Conservation (phyloP, 108 stramenopile species). For the Parmales sp. region DNA sequence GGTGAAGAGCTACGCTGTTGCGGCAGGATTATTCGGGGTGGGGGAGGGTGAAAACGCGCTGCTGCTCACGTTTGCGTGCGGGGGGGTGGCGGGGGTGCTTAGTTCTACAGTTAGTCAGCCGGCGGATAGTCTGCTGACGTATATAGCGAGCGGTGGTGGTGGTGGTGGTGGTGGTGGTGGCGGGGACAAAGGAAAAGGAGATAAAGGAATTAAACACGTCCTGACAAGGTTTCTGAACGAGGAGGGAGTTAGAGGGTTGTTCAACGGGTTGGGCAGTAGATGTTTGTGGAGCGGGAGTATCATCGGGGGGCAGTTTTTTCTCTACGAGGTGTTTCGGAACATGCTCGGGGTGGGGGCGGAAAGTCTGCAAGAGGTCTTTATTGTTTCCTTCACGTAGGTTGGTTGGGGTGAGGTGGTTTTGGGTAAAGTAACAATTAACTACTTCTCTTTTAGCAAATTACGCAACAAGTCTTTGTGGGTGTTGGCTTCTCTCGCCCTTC, state of each 20-base stretch:
- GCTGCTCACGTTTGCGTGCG: constrained; percentile 67
- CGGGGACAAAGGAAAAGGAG: neutral
- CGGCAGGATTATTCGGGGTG: constrained; percentile 37
- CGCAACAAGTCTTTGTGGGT: too few relatives aligned
- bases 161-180: constrained; percentile 16
- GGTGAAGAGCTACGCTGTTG: constrained; percentile 60
- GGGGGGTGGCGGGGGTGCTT: constrained; percentile 69
- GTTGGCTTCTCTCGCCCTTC: too few relatives aligned
- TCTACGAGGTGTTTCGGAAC: constrained; percentile 81
- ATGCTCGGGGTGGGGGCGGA: constrained; percentile 62
- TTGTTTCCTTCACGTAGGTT: too few relatives aligned
- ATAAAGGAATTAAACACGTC: constrained; percentile 47
- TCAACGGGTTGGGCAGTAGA: constrained; percentile 75
- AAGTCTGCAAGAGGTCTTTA: constrained; percentile 64
- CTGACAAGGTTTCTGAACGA: constrained; percentile 54
- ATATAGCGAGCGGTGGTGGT: constrained; percentile 49
- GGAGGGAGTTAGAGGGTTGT: constrained; percentile 57
- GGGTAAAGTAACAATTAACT: too few relatives aligned
- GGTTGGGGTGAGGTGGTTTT: too few relatives aligned
- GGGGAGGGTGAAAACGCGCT: constrained; percentile 60
- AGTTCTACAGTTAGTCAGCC: constrained; percentile 81
- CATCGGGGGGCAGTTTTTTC: constrained; percentile 82
- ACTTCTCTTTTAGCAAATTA: too few relatives aligned
- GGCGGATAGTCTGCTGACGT: constrained; percentile 70
- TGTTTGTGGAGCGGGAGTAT: constrained; percentile 80